Conservation (phyloP, 345 rosid species). For the Lepidium didymum region DNA sequence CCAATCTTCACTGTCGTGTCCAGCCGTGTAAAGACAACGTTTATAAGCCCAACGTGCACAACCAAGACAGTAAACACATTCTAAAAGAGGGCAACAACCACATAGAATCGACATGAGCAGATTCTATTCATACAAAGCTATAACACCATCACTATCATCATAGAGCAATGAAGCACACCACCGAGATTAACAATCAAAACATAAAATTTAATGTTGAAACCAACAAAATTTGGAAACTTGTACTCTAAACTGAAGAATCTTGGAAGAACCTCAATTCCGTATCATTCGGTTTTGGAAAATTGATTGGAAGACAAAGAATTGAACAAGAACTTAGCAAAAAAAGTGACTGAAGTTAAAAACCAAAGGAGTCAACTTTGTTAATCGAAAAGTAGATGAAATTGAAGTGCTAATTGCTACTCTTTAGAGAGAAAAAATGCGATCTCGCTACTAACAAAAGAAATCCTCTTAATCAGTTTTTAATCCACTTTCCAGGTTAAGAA, state of each 20-base stretch:
- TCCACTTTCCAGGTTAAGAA: background rate
- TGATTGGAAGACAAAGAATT: background rate
- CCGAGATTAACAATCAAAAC: background rate
- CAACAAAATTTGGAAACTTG: conserved; percentile 1
- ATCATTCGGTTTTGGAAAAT: background rate
- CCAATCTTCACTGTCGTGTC: conserved; percentile 91
- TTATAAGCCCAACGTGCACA: conserved; percentile 98
- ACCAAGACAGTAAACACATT: conserved; percentile 92
- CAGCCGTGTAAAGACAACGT: conserved; percentile 84
- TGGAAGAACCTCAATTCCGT: background rate
- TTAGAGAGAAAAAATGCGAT: background rate
- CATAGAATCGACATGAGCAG: conserved; percentile 67
- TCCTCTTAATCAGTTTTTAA: background rate
- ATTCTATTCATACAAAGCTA: background rate
- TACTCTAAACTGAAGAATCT: background rate
- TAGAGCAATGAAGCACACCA: background rate
- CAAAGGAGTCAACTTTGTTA: conserved; percentile 5
- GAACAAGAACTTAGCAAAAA: background rate
- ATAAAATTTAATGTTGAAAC: background rate
- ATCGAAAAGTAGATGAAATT: background rate
- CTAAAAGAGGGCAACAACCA: conserved; percentile 74
- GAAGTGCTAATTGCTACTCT: conserved; percentile 1
- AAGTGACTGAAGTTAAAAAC: background rate
- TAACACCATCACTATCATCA: background rate
- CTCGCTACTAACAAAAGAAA: background rate